phyloP scores from a whole-genome alignment of 192 early-diverging fungal species.

The Coemansia sp. region DNA sequence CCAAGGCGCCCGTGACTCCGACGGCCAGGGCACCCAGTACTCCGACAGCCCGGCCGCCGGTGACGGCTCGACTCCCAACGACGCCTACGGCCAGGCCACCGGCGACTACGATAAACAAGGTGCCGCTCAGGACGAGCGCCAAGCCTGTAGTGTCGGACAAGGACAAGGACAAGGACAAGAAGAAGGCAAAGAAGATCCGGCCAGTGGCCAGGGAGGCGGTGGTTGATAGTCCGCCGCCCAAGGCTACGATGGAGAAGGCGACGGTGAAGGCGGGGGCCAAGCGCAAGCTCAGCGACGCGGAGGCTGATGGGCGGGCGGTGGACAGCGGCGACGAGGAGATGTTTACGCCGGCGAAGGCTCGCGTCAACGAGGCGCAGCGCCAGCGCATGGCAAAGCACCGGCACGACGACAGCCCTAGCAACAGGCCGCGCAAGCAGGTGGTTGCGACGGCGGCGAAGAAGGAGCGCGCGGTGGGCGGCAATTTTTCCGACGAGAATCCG shows the following conservation, averaged over 20 bases:
- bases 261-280: conserved; percentile 16
- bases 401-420: not conserved
- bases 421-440: conserved; percentile 2
- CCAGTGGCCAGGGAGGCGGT: not conserved
- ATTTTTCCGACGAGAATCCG: conserved; percentile 52
- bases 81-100: not conserved
- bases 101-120: not conserved
- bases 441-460: not conserved
- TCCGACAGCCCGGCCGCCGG: not conserved
- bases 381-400: not conserved
- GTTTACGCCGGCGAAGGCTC: conserved; percentile 14
- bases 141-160: not conserved
- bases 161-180: not conserved
- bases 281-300: conserved; percentile 45
- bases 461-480: conserved; percentile 5
- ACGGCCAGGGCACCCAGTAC: too few species aligned
- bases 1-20: too few species aligned
- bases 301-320: conserved; percentile 5
- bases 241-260: conserved; percentile 17
- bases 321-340: conserved; percentile 29
- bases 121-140: not conserved
- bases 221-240: not conserved
- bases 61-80: not conserved
- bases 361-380: conserved; percentile 3
- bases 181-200: not conserved